phyloP scores from a whole-genome alignment of 441 rosid genomes.

The Euphorbia celastroides region DNA sequence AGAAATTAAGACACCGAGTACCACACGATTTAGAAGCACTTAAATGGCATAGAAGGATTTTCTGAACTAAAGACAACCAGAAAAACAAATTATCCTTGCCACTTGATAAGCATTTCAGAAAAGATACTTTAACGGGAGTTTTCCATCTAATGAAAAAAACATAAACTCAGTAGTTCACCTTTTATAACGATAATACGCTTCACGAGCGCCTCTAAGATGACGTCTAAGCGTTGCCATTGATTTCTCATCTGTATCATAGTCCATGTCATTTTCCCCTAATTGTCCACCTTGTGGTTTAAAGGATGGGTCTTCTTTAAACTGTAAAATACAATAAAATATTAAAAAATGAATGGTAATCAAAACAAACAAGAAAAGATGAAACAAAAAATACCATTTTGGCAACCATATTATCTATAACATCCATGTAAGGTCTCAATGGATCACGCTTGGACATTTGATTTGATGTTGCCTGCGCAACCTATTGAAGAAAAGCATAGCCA shows the following conservation, averaged over 20 bases:
- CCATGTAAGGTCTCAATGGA: constrained; percentile 95
- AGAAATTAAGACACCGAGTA: constrained; percentile 18
- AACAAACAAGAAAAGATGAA: constrained; percentile 6
- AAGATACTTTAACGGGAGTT: constrained; percentile 3
- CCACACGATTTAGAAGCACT: background rate
- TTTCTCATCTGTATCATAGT: constrained; percentile 96
- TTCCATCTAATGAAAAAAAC: constrained; percentile 3
- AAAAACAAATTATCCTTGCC: background rate
- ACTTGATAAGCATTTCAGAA: background rate
- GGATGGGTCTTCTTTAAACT: constrained; percentile 86
- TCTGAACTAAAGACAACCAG: background rate
- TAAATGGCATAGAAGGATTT: background rate
- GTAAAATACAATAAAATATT: constrained; percentile 24
- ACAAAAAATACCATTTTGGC: constrained; percentile 64
- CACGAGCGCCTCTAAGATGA: constrained; percentile 87
- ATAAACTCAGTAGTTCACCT: constrained; percentile 41
- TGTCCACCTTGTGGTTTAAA: constrained; percentile 98
- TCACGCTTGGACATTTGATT: constrained; percentile 99
- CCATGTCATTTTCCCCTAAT: constrained; percentile 98
- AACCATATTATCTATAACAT: constrained; percentile 88
- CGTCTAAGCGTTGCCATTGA: constrained; percentile 98
- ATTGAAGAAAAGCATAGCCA: constrained; percentile 15
- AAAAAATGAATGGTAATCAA: constrained; percentile 1
- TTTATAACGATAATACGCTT: constrained; percentile 87
- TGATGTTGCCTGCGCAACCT: constrained; percentile 99